These are phyloP conservation scores for Brassica balearica DNA, from an alignment of 441 rosid species.

Conservation along the genomic window DNA sequence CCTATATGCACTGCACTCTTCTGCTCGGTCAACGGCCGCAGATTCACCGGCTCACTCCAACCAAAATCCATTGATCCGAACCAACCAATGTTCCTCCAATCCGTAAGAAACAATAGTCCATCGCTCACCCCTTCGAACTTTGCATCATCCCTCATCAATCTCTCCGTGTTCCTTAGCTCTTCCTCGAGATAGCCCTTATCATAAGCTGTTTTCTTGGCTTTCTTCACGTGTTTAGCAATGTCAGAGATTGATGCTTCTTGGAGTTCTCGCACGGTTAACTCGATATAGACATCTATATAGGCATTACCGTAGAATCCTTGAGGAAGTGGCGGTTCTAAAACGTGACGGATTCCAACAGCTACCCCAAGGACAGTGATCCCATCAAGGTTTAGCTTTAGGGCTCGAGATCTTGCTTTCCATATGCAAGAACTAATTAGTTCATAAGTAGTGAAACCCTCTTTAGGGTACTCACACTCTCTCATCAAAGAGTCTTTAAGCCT, in stretches of 20 bases:
- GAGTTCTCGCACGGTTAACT: slow-evolving; percentile 40
- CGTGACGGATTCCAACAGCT: slow-evolving; percentile 48
- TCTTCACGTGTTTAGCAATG: slow-evolving; percentile 41
- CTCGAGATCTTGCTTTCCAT: slow-evolving; percentile 57
- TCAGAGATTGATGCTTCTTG: slow-evolving; percentile 42
- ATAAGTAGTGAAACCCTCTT: slow-evolving; percentile 40
- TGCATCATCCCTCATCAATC: slow-evolving; percentile 1
- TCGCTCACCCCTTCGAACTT: slow-evolving; percentile 42
- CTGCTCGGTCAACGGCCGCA: slow-evolving; percentile 44
- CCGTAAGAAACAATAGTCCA: slow-evolving; percentile 44
- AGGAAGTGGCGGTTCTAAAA: slow-evolving; percentile 49
- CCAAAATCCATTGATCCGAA: slow-evolving; percentile 51
- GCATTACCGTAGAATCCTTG: slow-evolving; percentile 57
- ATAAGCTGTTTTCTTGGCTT: slow-evolving; percentile 22
- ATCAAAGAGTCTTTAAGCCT: slow-evolving; percentile 41
- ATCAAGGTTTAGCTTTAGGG: slow-evolving; percentile 48
- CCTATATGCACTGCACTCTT: slow-evolving; percentile 38
- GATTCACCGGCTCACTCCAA: slow-evolving; percentile 50
- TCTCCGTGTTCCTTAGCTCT: slow-evolving; percentile 34
- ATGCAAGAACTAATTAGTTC: slow-evolving; percentile 52
- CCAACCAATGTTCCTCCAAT: slow-evolving; percentile 52
- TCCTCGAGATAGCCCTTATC: slow-evolving; percentile 27
- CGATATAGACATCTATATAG: slow-evolving; percentile 34
- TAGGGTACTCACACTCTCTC: slow-evolving; percentile 23
- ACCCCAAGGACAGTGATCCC: slow-evolving; percentile 42